Evolutionary conservation across 352 stramenopile genomes (phyloP), one percentile per base, ranked within the genome.

Genomic region (Globisporangium irregulare): DNA sequence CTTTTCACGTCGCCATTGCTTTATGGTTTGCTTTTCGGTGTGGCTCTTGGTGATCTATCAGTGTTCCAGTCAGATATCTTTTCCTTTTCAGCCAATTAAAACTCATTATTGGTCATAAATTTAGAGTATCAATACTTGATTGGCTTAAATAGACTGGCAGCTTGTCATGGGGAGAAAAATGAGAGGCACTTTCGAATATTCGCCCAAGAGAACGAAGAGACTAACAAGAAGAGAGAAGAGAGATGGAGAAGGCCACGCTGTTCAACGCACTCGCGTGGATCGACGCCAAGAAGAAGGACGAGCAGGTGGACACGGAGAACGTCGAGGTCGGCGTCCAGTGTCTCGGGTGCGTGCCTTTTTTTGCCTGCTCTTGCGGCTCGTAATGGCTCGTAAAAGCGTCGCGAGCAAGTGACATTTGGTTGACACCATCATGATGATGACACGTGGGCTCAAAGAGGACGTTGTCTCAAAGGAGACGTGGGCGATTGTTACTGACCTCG

Each of bases 241-340:
- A 41, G 51, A 64, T 25, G 60, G 29, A 29, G 34, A 73, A 43
- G 7, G 76, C 74, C 60, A 78, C 79, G 82, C 76, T 93, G 66
- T 93, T 90, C 61, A 89, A 91, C 73, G 82, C 85, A 64, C 77
- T 93, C 59, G 64, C 75, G 74, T 93, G 81, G 82, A 73, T 93
- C 34, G 81, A 92, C 36, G 72, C 64, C 68, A 80, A 84, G 66
- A 93, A 93, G 75, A 75, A 74, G 58, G 73, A 82, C 65, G 73
- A 73, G 22, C 67, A 72, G 9, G 77, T 92, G 48, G 72, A 93
- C 68, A 62, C 71, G 0, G 74, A 92, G 71, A 81, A 90, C 66
- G 72, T 94, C 18, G 83, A 93, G 24, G 80, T 86, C 18, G 82
- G 82, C 18, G 66, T 94, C 12, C 73, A 88, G 68, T 84, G 85